Evolutionary conservation across 495 filamentous ascomycete species (phyloP).

Genomic region (Aspergillus panamensis): DNA sequence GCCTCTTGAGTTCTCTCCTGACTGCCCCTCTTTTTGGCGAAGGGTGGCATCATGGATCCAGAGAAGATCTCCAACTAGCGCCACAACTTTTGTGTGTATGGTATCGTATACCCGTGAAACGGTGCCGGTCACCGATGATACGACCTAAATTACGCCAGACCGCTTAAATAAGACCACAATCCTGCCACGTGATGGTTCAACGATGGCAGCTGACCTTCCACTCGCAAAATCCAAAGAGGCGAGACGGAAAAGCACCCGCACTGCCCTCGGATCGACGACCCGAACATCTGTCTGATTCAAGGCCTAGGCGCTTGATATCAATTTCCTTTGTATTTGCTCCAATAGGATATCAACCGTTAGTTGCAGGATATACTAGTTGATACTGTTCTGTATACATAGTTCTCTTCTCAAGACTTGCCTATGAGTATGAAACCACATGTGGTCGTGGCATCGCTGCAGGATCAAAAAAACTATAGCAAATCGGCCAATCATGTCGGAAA

Average conservation of each 20-base stretch:
- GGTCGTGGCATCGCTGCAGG: not conserved
- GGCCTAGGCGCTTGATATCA: not conserved
- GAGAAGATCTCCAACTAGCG: constrained; percentile 36
- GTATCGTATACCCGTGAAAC: constrained; percentile 21
- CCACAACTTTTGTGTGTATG: constrained; percentile 17
- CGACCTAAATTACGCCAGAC: constrained; percentile 11
- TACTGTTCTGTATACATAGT: too few relatives aligned
- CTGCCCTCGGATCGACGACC: not conserved
- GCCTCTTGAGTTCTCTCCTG: constrained; percentile 2
- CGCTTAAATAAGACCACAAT: constrained; percentile 13
- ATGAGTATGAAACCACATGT: too few relatives aligned
- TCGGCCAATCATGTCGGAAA: not conserved
- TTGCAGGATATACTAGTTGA: too few relatives aligned
- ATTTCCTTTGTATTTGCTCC: not conserved
- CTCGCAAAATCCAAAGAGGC: constrained; percentile 12
- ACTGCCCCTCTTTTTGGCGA: constrained; percentile 22
- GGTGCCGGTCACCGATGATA: constrained; percentile 21
- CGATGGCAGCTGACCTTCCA: constrained; percentile 26
- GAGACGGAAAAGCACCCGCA: constrained; percentile 1
- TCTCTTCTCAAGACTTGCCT: not conserved
- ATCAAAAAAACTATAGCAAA: not conserved
- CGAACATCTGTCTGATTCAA: not conserved
- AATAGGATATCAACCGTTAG: not conserved
- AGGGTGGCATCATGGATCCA: constrained; percentile 21
- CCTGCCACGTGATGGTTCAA: constrained; percentile 33